These are phyloP conservation scores for Thamnidium elegans DNA, from an alignment of 192 early-diverging fungal species.

Conservation along the genomic window DNA sequence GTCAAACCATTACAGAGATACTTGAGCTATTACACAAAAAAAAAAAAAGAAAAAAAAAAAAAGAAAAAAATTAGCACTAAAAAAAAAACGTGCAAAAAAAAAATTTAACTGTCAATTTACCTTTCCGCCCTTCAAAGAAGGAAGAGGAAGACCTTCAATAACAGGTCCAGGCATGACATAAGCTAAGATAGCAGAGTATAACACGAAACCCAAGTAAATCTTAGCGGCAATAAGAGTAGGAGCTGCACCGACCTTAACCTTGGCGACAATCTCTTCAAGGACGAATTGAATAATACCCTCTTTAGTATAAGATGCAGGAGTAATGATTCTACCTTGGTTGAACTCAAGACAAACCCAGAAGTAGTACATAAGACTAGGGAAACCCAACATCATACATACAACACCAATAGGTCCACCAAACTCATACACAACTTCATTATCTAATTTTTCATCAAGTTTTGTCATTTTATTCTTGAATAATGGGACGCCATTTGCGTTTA, in stretches of 20 bases:
- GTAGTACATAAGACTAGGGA: slow-evolving; percentile 73
- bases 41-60: slow-evolving; percentile 7
- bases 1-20: slow-evolving; percentile 55
- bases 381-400: slow-evolving; percentile 68
- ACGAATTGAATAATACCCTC: slow-evolving; percentile 39
- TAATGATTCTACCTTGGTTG: slow-evolving; percentile 55
- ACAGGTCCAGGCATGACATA: slow-evolving; percentile 64
- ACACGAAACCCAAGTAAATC: slow-evolving; percentile 59
- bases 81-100: not conserved
- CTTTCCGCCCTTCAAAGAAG: slow-evolving; percentile 51
- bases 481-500: slow-evolving; percentile 27
- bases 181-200: slow-evolving; percentile 59
- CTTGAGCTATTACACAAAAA: slow-evolving; percentile 35
- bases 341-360: slow-evolving; percentile 69
- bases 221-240: slow-evolving; percentile 50
- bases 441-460: slow-evolving; percentile 51
- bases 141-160: slow-evolving; percentile 66
- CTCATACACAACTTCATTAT: slow-evolving; percentile 65
- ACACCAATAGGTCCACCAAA: slow-evolving; percentile 72
- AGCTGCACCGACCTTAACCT: slow-evolving; percentile 51
- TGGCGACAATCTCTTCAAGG: slow-evolving; percentile 41
- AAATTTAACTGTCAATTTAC: slow-evolving; percentile 21
- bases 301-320: slow-evolving; percentile 39
- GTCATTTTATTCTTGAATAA: slow-evolving; percentile 27
- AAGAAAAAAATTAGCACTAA: not conserved